phyloP scores from a whole-genome alignment of 768 basidiomycete species.

The Boletus eberwhitei region DNA sequence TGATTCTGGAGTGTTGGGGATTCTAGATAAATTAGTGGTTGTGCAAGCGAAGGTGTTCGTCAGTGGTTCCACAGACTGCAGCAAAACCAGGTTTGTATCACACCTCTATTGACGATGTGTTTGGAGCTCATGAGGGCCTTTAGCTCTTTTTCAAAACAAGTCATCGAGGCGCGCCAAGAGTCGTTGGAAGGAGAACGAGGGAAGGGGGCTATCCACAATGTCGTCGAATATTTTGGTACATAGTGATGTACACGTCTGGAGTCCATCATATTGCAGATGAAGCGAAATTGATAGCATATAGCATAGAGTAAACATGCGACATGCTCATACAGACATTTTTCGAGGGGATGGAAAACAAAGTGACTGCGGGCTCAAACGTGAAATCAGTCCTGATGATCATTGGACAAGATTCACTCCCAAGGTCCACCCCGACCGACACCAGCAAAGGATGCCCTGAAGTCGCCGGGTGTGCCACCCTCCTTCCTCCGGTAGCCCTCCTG shows the following conservation, averaged over 20 bases:
- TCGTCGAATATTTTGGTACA: conserved; percentile 46
- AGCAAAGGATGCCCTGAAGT: conserved; percentile 85
- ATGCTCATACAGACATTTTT: conserved; percentile 29
- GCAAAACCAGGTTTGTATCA: conserved; percentile 42
- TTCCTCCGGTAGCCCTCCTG: conserved; percentile 89
- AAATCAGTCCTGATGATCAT: background rate
- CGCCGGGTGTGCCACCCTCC: conserved; percentile 82
- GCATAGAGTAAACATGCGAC: conserved; percentile 29
- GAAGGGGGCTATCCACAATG: conserved; percentile 30
- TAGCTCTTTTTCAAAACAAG: conserved; percentile 54
- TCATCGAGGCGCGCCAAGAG: conserved; percentile 42
- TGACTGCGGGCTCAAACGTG: background rate
- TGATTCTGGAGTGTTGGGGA: conserved; percentile 51
- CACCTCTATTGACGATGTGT: background rate
- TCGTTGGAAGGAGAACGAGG: conserved; percentile 12
- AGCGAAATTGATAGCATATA: conserved; percentile 14
- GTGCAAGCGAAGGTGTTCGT: conserved; percentile 48
- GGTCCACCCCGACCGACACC: conserved; percentile 89
- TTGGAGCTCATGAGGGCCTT: background rate
- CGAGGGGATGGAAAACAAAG: background rate
- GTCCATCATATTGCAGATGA: background rate
- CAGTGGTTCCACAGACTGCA: conserved; percentile 45
- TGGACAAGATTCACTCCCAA: conserved; percentile 45
- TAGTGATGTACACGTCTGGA: background rate
- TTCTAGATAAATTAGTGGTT: conserved; percentile 56